Evolutionary conservation across 257 asterid species (phyloP).

Genomic region (Ilex asprella): DNA sequence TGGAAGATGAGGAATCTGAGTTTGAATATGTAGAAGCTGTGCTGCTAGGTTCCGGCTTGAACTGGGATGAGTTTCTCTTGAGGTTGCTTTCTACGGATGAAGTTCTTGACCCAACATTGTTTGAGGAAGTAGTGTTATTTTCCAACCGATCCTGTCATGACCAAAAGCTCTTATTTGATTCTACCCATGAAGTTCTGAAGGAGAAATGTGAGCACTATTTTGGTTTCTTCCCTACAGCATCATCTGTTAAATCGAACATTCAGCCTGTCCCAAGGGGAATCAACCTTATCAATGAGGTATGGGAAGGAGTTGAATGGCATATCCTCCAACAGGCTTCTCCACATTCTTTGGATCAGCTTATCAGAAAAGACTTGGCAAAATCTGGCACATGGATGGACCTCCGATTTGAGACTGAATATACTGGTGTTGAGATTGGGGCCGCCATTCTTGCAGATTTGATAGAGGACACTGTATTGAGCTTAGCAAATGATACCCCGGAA

Average conservation of each 20-base stretch:
- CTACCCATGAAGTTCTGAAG: slow-evolving; percentile 60
- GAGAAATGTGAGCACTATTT: slow-evolving; percentile 56
- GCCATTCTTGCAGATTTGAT: slow-evolving; percentile 52
- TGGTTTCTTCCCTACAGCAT: slow-evolving; percentile 35
- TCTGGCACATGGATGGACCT: slow-evolving; percentile 61
- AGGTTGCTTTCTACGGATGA: slow-evolving; percentile 68
- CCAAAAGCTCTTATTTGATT: slow-evolving; percentile 83
- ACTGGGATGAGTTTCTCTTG: slow-evolving; percentile 76
- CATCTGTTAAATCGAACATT: slow-evolving; percentile 26
- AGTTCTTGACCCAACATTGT: slow-evolving; percentile 67
- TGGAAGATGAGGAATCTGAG: slow-evolving; percentile 88
- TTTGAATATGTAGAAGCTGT: slow-evolving; percentile 99
- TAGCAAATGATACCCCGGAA: slow-evolving; percentile 20
- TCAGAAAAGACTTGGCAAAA: slow-evolving; percentile 48
- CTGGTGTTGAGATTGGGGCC: slow-evolving; percentile 57
- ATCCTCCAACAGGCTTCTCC: slow-evolving; percentile 32
- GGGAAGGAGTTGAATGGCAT: slow-evolving; percentile 61
- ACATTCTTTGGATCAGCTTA: slow-evolving; percentile 63
- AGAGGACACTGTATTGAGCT: slow-evolving; percentile 44
- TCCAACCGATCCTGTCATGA: slow-evolving; percentile 61
- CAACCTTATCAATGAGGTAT: slow-evolving; percentile 74
- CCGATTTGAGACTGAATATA: slow-evolving; percentile 33
- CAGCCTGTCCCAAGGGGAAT: slow-evolving; percentile 56
- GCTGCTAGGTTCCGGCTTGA: slow-evolving; percentile 84
- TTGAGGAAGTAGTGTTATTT: slow-evolving; percentile 86